Conservation (phyloP, 2,329 filamentous ascomycete genomes). For the Rhexocercosporidium sp. region DNA sequence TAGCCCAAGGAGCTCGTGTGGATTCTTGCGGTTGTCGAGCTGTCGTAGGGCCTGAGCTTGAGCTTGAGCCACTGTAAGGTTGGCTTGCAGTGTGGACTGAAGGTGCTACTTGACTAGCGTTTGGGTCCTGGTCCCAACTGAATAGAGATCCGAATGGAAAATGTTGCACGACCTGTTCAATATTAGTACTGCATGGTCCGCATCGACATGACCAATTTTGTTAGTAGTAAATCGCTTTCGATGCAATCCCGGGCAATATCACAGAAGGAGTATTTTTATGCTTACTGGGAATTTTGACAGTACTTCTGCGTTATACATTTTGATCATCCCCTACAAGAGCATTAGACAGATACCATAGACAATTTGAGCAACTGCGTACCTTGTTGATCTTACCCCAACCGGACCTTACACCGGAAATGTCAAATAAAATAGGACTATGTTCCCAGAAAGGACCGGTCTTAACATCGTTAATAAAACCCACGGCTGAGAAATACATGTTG, state of each 20-base stretch:
- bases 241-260: too few species aligned
- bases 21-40: conserved; percentile 33
- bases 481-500: conserved; percentile 93
- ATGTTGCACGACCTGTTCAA: conserved; percentile 77
- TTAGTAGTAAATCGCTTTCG: too few species aligned
- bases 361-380: conserved; percentile 44
- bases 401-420: conserved; percentile 87
- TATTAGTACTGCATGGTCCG: neutral
- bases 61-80: conserved; percentile 42
- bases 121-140: conserved; percentile 72
- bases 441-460: conserved; percentile 98
- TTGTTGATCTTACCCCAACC: conserved; percentile 99
- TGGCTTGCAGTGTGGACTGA: conserved; percentile 65
- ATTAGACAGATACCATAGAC: neutral
- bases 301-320: conserved; percentile 98
- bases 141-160: conserved; percentile 85
- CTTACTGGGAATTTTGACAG: conserved; percentile 86
- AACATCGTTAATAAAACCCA: conserved; percentile 97
- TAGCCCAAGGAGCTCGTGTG: conserved; percentile 39
- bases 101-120: conserved; percentile 54
- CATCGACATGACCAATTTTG: neutral
- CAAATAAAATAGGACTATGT: conserved; percentile 91
- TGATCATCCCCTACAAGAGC: conserved; percentile 82
- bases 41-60: conserved; percentile 24
- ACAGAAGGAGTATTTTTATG: neutral